phyloP scores from a whole-genome alignment of 2,329 filamentous ascomycete genomes.

The Calonectria multiphialidica region DNA sequence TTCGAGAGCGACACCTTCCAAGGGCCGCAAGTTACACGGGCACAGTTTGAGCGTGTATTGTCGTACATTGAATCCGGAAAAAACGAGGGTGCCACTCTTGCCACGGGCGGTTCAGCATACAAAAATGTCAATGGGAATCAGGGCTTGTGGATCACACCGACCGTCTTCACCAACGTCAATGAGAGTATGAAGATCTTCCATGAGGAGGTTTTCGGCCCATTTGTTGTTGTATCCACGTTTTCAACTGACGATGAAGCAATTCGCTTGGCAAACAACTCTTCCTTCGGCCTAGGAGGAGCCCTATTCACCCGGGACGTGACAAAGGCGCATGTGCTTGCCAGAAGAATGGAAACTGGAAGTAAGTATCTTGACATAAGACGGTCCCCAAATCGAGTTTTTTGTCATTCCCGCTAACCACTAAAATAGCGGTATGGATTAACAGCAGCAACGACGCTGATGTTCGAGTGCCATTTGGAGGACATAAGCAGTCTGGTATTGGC shows the following conservation, averaged over 20 bases:
- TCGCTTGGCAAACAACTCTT: background rate
- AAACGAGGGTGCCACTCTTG: slow-evolving; percentile 49
- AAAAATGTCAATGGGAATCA: background rate
- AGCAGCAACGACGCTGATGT: background rate
- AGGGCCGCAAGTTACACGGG: slow-evolving; percentile 79
- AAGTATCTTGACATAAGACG: background rate
- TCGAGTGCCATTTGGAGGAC: background rate
- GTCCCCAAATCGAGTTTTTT: too few relatives aligned
- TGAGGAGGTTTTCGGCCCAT: background rate
- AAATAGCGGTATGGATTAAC: background rate
- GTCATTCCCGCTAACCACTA: too few relatives aligned
- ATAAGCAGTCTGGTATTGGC: background rate
- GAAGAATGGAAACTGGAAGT: background rate
- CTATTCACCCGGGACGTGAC: background rate
- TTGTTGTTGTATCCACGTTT: background rate
- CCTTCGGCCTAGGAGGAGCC: background rate
- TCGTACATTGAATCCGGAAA: slow-evolving; percentile 79
- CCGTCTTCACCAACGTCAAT: background rate
- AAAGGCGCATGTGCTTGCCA: background rate
- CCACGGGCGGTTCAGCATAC: background rate
- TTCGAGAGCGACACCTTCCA: slow-evolving; percentile 78
- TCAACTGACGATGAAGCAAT: background rate
- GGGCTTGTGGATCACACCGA: background rate
- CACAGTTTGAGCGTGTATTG: slow-evolving; percentile 78
- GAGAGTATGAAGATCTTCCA: background rate